Percentiles rank a stretch among this genome's conserved stretches.
phyloP scores from a whole-genome alignment of 208 protist species.

The Trypanosoma scelopori region DNA sequence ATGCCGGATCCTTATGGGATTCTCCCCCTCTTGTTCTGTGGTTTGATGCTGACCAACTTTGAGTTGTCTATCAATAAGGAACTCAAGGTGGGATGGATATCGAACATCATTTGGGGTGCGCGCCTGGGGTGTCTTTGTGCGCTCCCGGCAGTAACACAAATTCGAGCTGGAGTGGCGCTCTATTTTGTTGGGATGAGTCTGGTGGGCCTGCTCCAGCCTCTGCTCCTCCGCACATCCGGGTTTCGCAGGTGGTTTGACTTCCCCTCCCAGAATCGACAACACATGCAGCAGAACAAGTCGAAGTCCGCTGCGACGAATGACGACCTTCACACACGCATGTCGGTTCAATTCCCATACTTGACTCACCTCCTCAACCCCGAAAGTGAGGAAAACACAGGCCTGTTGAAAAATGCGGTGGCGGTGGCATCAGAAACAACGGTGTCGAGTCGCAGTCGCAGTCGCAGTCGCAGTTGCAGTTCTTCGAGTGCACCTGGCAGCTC shows the following conservation, averaged over 20 bases:
- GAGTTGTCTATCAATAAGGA: constrained; percentile 77
- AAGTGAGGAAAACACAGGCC: constrained; percentile 53
- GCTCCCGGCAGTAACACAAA: constrained; percentile 50
- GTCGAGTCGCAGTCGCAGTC: background rate
- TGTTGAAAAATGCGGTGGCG: constrained; percentile 32
- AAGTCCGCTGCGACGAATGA: constrained; percentile 24
- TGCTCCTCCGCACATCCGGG: constrained; percentile 48
- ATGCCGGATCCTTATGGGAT: constrained; percentile 74
- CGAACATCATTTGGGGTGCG: constrained; percentile 80
- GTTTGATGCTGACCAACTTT: constrained; percentile 79
- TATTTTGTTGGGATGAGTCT: constrained; percentile 87
- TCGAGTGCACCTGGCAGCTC: constrained; percentile 20
- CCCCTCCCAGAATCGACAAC: constrained; percentile 26
- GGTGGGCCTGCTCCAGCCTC: constrained; percentile 75
- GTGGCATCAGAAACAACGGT: background rate
- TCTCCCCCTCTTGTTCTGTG: constrained; percentile 63
- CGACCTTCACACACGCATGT: constrained; percentile 56
- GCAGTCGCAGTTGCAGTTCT: constrained; percentile 2
- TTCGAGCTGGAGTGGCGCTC: constrained; percentile 81
- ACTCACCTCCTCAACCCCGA: constrained; percentile 70
- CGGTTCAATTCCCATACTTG: constrained; percentile 80
- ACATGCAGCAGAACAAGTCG: background rate
- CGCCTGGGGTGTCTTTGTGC: constrained; percentile 71
- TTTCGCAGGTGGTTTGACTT: constrained; percentile 66
- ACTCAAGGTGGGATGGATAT: constrained; percentile 74